A percentile compares a stretch with the other conserved stretches of the same genome.
Conservation (phyloP, 1,139 yeast species). For the Diutina pseudorugosa region DNA sequence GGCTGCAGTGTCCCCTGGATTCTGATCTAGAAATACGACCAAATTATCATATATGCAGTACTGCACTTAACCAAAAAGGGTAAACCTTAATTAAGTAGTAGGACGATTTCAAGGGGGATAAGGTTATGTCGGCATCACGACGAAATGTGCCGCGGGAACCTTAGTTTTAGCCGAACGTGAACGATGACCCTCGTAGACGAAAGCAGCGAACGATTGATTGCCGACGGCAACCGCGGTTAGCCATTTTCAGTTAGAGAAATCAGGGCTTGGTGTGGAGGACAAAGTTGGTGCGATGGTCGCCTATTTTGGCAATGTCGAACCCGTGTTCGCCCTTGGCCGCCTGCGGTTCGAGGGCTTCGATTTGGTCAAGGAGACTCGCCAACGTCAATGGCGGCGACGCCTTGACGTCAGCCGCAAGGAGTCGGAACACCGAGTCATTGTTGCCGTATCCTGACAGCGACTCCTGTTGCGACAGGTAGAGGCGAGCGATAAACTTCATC, state of each 20-base stretch:
- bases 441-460: slow-evolving; percentile 6
- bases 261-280: slow-evolving; percentile 7
- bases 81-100: not conserved
- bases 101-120: not conserved
- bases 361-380: slow-evolving; percentile 10
- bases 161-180: not conserved
- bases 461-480: slow-evolving; percentile 19
- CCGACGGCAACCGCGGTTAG: too few species aligned
- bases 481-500: slow-evolving; percentile 30
- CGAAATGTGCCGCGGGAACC: not conserved
- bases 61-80: not conserved
- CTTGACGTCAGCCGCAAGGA: slow-evolving; percentile 23
- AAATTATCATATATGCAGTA: not conserved
- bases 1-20: not conserved
- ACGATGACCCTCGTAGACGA: too few species aligned
- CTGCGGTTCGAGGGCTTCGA: slow-evolving; percentile 12
- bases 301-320: slow-evolving; percentile 7
- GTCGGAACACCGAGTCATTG: slow-evolving; percentile 20
- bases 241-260: too few species aligned
- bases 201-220: not conserved
- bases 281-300: slow-evolving; percentile 7
- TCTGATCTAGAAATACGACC: not conserved
- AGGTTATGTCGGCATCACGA: not conserved
- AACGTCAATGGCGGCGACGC: slow-evolving; percentile 16
- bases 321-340: slow-evolving; percentile 19